These are phyloP conservation scores for Diaporthe ampelina DNA, from an alignment of 2,329 filamentous ascomycete species.

Conservation along the genomic window DNA sequence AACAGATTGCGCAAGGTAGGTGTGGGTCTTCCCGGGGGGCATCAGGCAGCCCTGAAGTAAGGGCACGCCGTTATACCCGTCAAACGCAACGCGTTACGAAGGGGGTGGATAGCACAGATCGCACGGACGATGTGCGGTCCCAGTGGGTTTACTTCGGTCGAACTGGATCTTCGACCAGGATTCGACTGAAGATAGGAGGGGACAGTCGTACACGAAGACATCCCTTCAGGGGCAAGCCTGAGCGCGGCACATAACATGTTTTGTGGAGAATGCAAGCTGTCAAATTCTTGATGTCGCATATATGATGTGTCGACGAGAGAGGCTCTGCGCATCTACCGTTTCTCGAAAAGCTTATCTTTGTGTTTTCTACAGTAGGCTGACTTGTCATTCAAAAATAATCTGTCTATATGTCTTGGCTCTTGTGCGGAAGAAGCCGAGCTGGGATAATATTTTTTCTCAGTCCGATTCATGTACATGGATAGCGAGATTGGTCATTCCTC, in stretches of 20 bases:
- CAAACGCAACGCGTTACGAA: slow-evolving; percentile 27
- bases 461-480: slow-evolving; percentile 12
- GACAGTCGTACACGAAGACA: background rate
- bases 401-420: background rate
- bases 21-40: background rate
- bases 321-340: background rate
- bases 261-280: background rate
- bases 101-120: background rate
- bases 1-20: slow-evolving; percentile 7
- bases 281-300: background rate
- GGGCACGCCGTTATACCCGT: slow-evolving; percentile 7
- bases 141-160: background rate
- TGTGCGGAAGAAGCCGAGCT: slow-evolving; percentile 19
- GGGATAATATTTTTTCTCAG: background rate
- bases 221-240: no score
- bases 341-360: slow-evolving; percentile 18
- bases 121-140: slow-evolving; percentile 12
- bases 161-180: slow-evolving; percentile 1
- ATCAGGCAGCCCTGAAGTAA: slow-evolving; percentile 14
- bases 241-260: background rate
- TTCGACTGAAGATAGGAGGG: background rate
- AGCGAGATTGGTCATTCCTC: slow-evolving; percentile 10
- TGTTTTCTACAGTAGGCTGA: background rate
- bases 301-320: background rate
- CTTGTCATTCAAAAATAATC: background rate